Evolutionary conservation across 1,284 basidiomycete genomes (phyloP), one percentile per base, ranked within the genome.

Genomic region (Volvariella volvacea): DNA sequence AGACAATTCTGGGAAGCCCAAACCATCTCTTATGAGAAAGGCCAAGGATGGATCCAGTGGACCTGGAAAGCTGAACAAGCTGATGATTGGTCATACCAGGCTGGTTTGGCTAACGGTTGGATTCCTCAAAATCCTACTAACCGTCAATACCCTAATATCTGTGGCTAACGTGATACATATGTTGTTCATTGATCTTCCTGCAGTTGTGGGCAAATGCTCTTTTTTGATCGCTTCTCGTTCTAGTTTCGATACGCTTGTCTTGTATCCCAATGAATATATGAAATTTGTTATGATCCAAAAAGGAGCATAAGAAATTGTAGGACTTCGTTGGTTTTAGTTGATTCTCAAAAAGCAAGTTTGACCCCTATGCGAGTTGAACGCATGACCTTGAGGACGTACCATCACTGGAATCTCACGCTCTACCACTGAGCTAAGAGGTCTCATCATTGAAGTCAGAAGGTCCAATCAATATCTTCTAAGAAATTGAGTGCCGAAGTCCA

Each of bases 1-100:
- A 68, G 88, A 41, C 74, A 86, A 59, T 83, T 77, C 63, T 97
- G 83, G 80, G 91, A 94, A 60, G 87, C 88, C 0, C 93, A 96
- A 60, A 72, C 73, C 9, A 78, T 72, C 45, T 67, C 83, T 2
- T 88, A 71, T 49, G 84, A 86, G 66, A 65, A 66, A 43, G 58
- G 58, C 19, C 62, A 75, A 34, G 86, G 86, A 1, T 89, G 86
- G 86, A 62, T 88, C 19, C 76, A 80, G 57, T 89, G 86, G 78
- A 74, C 76, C 1, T 80, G 78, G 78, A 81, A 83, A 62, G 59
- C 83, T 1, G 87, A 88, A 60, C 66, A 65, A 51, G 81, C 82
- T 6, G 78, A 91, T 59, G 82, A 83, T 52, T 80, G 90, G 88
- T 70, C 79, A 1, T 88, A 88, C 63, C 74, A 83, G 52, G 81